These are phyloP conservation scores for Peziza echinospora DNA, from an alignment of 495 filamentous ascomycete species.

Conservation along the genomic window DNA sequence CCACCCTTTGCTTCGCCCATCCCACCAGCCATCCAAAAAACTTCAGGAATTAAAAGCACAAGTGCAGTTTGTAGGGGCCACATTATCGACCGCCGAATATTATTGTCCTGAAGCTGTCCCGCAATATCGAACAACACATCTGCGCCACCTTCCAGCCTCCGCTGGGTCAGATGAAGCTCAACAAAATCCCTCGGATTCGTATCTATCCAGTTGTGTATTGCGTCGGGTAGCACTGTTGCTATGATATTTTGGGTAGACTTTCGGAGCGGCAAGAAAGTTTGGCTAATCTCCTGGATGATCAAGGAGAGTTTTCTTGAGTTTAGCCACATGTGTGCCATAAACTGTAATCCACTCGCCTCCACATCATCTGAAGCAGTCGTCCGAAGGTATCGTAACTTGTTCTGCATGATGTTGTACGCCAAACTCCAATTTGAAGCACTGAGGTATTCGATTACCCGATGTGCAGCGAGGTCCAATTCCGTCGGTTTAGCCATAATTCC, in stretches of 20 bases:
- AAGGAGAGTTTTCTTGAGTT: conserved; percentile 35
- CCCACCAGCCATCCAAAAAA: conserved; percentile 41
- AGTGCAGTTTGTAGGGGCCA: conserved; percentile 40
- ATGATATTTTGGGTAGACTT: conserved; percentile 39
- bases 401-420: conserved; percentile 31
- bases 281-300: conserved; percentile 39
- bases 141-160: conserved; percentile 35
- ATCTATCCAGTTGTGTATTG: conserved; percentile 41
- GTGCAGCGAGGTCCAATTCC: conserved; percentile 17
- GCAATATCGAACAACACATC: conserved; percentile 46
- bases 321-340: conserved; percentile 37
- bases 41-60: conserved; percentile 38
- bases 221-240: conserved; percentile 33
- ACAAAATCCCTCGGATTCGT: conserved; percentile 40
- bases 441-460: conserved; percentile 32
- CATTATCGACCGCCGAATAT: conserved; percentile 29
- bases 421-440: conserved; percentile 41
- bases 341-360: conserved; percentile 27
- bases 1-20: conserved; percentile 33
- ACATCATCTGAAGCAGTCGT: conserved; percentile 27
- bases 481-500: conserved; percentile 15
- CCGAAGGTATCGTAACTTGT: conserved; percentile 25
- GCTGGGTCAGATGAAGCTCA: conserved; percentile 32
- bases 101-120: conserved; percentile 31
- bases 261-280: conserved; percentile 39